Evolutionary conservation across 192 early-diverging fungal genomes (phyloP), one percentile per base, ranked within the genome.

Genomic region (Haplosporangium gracile): DNA sequence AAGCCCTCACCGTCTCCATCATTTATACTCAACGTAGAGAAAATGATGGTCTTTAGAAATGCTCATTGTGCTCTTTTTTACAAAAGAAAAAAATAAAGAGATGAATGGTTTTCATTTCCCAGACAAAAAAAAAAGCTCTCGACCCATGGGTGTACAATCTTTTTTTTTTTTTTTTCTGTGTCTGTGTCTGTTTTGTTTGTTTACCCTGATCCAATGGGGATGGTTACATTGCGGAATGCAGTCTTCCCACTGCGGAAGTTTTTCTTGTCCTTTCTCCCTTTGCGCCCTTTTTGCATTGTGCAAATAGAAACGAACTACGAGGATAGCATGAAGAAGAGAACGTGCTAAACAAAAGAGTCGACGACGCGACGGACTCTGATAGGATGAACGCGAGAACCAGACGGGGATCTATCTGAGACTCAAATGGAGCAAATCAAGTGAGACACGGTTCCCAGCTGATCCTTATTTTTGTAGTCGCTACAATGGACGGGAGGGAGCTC

Each of bases 61-160:
- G 60, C 60, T 65, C 60, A 65, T 29, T 29, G 15, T n/a, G 69
- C 40, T 70, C 72, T 29, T 72, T 49, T 68, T 34, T 68, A 32
- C 13, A 32, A 32, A 8, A 68, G 15, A 70, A 42, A 63, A 63
- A 32, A n/a, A n/a, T n/a, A 63, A 42, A 42, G 75, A 22, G 39
- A 55, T 45, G 63, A 22, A 65, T 68, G 75, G 75, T 68, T 76
- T 76, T 75, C 74, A 75, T 75, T 55, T 75, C 49, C 74, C 34
- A 68, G 60, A 53, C 40, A 70, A 42, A 39, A 70, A 70, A 51
- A 40, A 70, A 70, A 38, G 34, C 69, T 70, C 34, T 70, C 69
- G 26, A 32, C 60, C 55, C 60, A 65, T 65, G 60, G 60, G 60
- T 29, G 29, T 15, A 65, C 60, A 65, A 65, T 65, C 9, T n/a